Evolutionary conservation across 2,329 filamentous ascomycete species (phyloP), one percentile per base, ranked within the genome.

Genomic region (Trichoderma oligosporum): DNA sequence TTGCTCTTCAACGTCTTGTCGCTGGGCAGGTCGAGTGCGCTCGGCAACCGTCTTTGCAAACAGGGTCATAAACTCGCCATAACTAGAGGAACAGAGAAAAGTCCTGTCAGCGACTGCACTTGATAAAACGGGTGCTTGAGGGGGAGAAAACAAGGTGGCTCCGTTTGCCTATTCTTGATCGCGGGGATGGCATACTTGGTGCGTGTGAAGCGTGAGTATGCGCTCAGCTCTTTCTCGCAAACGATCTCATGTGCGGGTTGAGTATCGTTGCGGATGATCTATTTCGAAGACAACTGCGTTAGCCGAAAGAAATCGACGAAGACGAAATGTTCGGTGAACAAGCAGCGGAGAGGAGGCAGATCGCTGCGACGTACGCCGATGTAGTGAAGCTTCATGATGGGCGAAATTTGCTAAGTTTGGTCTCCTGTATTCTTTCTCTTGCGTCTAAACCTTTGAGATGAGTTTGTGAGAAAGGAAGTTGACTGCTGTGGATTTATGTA

Each of bases 41-140:
- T 95, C 89, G 61, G 93, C 93, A 47, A 97, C 87, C 16, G 88
- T 93, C 74, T 90, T 90, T 73, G 85, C 83, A 77, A 95, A 93
- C 67, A 96, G 78, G 57, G 85, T 88, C 85, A 96, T 89, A 79
- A 95, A 84, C 64, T 82, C 77, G 69, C 75, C 78, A 78, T 80
- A 74, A 63, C 72, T 74, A 52, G 12, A n/a, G 7, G 33, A 11
- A n/a, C 4, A 1, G 38, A 44, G 7, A 1, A 22, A 11, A 1
- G 20, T 27, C 33, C 31, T 20, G 44, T 57, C 16, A 57, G 44
- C 14, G 24, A 7, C n/a, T 14, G 33, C n/a, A 18, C n/a, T 4
- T 46, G 25, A 27, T 11, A 20, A 14, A 36, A 24, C 12, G 33
- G 18, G 35, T 33, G 8, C 8, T 8, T 12, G 4, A 22, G 7